Evolutionary conservation across 129 eudicot genomes (phyloP).

Genomic region (Saussurea involucrata): DNA sequence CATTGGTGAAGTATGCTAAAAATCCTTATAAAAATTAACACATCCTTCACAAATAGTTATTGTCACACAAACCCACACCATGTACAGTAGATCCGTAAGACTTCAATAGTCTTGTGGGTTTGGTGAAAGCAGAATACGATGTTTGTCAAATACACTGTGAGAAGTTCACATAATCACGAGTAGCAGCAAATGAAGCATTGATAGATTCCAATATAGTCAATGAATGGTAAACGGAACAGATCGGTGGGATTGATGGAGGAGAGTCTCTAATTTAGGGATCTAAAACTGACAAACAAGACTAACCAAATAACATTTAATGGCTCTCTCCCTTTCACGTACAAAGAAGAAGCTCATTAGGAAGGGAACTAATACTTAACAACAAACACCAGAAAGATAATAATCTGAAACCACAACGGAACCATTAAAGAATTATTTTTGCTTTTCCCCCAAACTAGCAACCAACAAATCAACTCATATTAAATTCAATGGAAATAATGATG

Average conservation of each 20-base stretch:
- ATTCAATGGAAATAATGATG: constrained; percentile 1
- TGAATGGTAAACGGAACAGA: not conserved
- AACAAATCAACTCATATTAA: not conserved
- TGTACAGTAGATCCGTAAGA: not conserved
- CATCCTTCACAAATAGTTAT: constrained; percentile 2
- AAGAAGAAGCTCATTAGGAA: not conserved
- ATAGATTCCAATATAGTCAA: not conserved
- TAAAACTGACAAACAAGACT: not conserved
- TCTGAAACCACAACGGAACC: not conserved
- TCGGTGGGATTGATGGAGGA: not conserved
- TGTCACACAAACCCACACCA: not conserved
- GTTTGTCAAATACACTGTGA: not conserved
- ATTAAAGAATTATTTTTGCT: not conserved
- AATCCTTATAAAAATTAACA: not conserved
- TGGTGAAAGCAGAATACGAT: not conserved
- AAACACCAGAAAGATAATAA: not conserved
- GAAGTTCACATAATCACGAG: constrained; percentile 4
- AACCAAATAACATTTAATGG: not conserved
- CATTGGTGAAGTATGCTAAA: not conserved
- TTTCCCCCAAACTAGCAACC: not conserved
- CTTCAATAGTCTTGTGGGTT: not conserved
- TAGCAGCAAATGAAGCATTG: constrained; percentile 8
- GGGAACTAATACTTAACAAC: not conserved
- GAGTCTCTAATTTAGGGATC: constrained; percentile 24
- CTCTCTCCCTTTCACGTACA: not conserved